These are phyloP conservation scores for Ajuga reptans DNA, from an alignment of 305 asterid genomes.

Conservation along the genomic window DNA sequence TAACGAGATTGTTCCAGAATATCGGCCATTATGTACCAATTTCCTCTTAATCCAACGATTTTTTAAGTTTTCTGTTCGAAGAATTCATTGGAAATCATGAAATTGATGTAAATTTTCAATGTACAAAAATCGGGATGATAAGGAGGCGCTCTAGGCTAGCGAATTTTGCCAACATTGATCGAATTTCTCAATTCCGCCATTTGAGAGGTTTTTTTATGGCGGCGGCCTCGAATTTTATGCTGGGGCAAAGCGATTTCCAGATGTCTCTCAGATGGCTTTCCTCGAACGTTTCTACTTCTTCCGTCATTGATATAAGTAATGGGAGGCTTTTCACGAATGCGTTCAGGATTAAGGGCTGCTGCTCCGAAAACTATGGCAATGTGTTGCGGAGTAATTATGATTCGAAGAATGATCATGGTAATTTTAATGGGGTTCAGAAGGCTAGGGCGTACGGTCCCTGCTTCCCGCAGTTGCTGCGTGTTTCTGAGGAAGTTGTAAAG, in stretches of 20 bases:
- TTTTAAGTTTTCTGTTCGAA: not conserved
- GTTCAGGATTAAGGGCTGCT: conserved; percentile 27
- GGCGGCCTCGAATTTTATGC: conserved; percentile 31
- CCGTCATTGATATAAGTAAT: conserved; percentile 17
- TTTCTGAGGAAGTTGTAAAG: conserved; percentile 33
- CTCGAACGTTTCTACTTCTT: conserved; percentile 26
- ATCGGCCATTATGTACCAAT: not conserved
- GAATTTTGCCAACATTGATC: conserved; percentile 13
- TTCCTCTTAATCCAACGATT: not conserved
- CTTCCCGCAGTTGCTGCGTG: conserved; percentile 28
- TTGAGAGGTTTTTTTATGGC: conserved; percentile 31
- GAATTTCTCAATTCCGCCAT: conserved; percentile 22
- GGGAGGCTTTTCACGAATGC: conserved; percentile 19
- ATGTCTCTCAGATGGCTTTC: conserved; percentile 28
- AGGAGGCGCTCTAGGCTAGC: conserved; percentile 18
- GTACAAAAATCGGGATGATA: conserved; percentile 37
- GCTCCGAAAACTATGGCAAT: conserved; percentile 29
- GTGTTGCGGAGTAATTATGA: conserved; percentile 21
- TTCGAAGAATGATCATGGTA: conserved; percentile 8
- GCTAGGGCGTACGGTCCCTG: conserved; percentile 31
- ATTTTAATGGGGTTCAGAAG: conserved; percentile 22
- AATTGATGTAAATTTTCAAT: not conserved
- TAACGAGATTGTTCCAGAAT: not conserved
- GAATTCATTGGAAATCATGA: not conserved
- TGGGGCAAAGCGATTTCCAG: conserved; percentile 32